phyloP scores from a whole-genome alignment of 345 rosid species.

The Pelargonium nanum region DNA sequence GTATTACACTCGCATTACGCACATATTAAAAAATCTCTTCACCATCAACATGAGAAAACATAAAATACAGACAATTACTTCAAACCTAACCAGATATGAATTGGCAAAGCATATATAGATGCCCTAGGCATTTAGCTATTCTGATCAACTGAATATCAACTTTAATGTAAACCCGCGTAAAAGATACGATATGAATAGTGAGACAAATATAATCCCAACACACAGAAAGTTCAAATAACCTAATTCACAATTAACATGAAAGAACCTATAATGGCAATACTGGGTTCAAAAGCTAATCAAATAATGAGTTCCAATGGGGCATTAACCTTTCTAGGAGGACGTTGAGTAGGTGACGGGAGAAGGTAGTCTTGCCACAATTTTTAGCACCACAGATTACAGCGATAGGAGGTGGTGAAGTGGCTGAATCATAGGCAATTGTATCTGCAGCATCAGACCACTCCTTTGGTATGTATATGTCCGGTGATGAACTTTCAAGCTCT shows the following conservation, averaged over 20 bases:
- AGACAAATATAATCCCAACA: not conserved
- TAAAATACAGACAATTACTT: not conserved
- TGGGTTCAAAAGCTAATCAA: not conserved
- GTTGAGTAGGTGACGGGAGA: conserved; percentile 73
- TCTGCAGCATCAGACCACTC: conserved; percentile 70
- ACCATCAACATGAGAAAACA: too few species aligned
- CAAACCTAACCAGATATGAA: not conserved
- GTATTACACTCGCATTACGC: too few species aligned
- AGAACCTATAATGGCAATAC: not conserved
- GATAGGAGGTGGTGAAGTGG: conserved; percentile 36
- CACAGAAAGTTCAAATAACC: not conserved
- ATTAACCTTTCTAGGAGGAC: conserved; percentile 59
- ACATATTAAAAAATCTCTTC: too few species aligned
- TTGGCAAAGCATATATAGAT: not conserved
- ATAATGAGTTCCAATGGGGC: not conserved
- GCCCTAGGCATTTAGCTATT: not conserved
- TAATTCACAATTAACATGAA: not conserved
- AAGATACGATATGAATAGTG: not conserved
- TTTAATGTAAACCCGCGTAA: not conserved
- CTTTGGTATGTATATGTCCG: conserved; percentile 37
- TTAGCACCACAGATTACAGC: conserved; percentile 68
- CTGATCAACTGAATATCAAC: not conserved
- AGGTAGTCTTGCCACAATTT: conserved; percentile 78
- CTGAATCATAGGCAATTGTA: conserved; percentile 36
- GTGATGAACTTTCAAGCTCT: conserved; percentile 31